Evolutionary conservation across 805 yeast species (phyloP).

Genomic region (Crinitomyces ghanaensis): DNA sequence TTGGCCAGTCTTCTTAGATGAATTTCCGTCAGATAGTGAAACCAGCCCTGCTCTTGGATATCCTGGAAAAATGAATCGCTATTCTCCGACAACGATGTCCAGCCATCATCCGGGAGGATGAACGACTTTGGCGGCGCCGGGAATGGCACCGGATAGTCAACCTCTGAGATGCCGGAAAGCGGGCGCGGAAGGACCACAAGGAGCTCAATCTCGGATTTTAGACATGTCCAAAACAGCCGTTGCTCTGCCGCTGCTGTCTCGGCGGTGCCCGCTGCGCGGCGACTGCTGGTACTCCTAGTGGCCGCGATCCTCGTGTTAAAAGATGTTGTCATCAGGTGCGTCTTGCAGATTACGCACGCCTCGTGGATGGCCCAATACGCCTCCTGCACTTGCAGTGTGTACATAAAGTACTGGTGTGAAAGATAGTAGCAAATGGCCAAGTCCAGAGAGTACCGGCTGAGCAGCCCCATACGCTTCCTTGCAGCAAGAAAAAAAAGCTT

Average conservation of each 20-base stretch:
- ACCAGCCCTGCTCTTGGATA: constrained; percentile 12
- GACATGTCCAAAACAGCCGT: constrained; percentile 13
- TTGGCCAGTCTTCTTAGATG: constrained; percentile 9
- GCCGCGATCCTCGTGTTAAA: neutral
- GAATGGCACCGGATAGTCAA: constrained; percentile 11
- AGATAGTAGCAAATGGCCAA: constrained; percentile 12
- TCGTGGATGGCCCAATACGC: constrained; percentile 13
- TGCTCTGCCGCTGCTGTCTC: too few species aligned
- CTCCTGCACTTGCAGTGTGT: constrained; percentile 10
- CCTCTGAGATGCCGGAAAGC: constrained; percentile 10
- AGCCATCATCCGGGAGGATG: too few species aligned
- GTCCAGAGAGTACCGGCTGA: constrained; percentile 8
- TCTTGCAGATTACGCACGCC: constrained; percentile 11
- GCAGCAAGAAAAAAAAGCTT: constrained; percentile 12
- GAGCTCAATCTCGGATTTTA: constrained; percentile 12
- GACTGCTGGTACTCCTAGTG: neutral
- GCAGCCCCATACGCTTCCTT: constrained; percentile 11
- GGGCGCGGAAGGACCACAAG: constrained; percentile 11
- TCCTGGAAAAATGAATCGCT: constrained; percentile 7
- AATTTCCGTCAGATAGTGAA: constrained; percentile 12
- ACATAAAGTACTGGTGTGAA: constrained; percentile 12
- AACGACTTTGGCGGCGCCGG: constrained; percentile 12
- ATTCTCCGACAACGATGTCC: too few species aligned
- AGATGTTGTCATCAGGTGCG: constrained; percentile 6
- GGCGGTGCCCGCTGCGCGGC: neutral